A percentile compares a stretch with the other conserved stretches of the same genome.
Conservation (phyloP, 1,284 basidiomycete species). For the Cutaneotrichosporon cavernicola region DNA sequence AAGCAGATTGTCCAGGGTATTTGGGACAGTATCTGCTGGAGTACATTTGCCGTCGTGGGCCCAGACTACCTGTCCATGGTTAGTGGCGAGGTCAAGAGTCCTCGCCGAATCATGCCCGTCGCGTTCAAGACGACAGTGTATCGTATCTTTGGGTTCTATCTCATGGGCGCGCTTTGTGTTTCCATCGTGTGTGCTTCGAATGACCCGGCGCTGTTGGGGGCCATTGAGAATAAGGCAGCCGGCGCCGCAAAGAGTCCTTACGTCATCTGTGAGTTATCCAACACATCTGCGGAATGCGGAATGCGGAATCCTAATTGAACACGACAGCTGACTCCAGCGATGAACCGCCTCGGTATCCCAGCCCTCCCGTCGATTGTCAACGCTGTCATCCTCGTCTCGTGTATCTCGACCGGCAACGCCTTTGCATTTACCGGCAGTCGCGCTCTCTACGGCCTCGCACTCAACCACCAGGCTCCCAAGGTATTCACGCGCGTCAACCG, state of each 20-base stretch:
- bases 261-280: slow-evolving; percentile 33
- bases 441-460: slow-evolving; percentile 45
- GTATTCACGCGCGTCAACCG: slow-evolving; percentile 57
- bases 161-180: slow-evolving; percentile 36
- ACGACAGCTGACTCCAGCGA: not conserved
- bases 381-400: slow-evolving; percentile 42
- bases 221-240: slow-evolving; percentile 21
- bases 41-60: slow-evolving; percentile 37
- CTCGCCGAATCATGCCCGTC: slow-evolving; percentile 39
- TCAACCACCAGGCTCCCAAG: slow-evolving; percentile 54
- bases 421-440: slow-evolving; percentile 37
- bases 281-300: slow-evolving; percentile 18
- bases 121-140: slow-evolving; percentile 40
- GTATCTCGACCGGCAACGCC: slow-evolving; percentile 46
- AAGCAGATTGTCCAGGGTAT: slow-evolving; percentile 39
- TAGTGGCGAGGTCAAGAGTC: slow-evolving; percentile 31
- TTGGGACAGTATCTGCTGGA: slow-evolving; percentile 35
- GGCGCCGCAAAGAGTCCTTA: slow-evolving; percentile 29
- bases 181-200: slow-evolving; percentile 28
- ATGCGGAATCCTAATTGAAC: too few species aligned
- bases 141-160: slow-evolving; percentile 43
- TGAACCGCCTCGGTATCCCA: slow-evolving; percentile 38
- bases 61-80: slow-evolving; percentile 36
- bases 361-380: slow-evolving; percentile 49
- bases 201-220: slow-evolving; percentile 27